Evolutionary conservation across 257 asterid genomes (phyloP), one percentile per base, ranked within the genome.

Genomic region (Scutellaria minor): DNA sequence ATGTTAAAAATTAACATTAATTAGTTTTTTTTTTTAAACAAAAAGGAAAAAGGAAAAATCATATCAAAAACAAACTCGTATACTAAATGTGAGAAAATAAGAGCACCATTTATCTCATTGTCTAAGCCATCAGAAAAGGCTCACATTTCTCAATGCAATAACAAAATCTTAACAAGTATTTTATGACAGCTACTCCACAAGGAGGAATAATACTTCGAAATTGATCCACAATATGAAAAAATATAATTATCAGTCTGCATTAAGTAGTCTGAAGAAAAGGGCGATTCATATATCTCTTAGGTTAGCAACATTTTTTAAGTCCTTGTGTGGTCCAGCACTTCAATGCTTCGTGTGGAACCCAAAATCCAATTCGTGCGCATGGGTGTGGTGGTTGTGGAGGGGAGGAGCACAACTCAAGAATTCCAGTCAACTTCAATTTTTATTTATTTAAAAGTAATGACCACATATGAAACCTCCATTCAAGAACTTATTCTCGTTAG

Each of bases 111-210:
- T 14, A 72, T 68, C 47, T 31, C n/a, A 54, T 31, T 31, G 73
- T 52, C 35, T 31, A 39, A 44, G 18, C 54, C 62, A 61, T 45
- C 41, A 20, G 66, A 60, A 63, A 58, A 54, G 53, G 53, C 54
- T 62, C 31, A 66, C 45, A 22, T n/a, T 73, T 54, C 58, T 70
- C 65, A 15, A 51, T 13, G 24, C 55, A 67, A 50, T 47, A 64
- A 46, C 13, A 51, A 39, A 39, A 56, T 14, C 8, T 53, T 7
- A 18, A 52, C 45, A 27, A 67, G 51, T 24, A 73, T 59, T 52
- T 67, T 65, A 39, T 15, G 12, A 44, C 37, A 63, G 57, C 40
- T 22, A 73, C 51, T 52, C 15, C 20, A 12, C 41, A 51, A 41
- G 59, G 56, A 67, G 45, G 5, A 41, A 27, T 45, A 65, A 71